These are phyloP conservation scores for Thalassiosira hispida DNA, from an alignment of 352 stramenopile species.

Conservation along the genomic window DNA sequence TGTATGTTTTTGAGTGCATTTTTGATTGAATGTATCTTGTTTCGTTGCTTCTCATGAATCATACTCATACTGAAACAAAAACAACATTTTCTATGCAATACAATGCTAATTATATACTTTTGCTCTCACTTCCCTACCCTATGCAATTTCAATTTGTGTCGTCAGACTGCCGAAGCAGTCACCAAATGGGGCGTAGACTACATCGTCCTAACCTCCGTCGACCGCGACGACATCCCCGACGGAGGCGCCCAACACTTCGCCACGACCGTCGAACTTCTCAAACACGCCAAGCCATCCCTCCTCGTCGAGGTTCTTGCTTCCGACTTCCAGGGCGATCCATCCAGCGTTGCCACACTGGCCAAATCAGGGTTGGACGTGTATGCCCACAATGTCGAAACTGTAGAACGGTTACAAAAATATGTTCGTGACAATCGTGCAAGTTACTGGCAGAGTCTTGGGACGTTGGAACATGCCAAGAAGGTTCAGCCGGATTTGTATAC, in stretches of 20 bases:
- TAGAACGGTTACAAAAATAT: constrained; percentile 92
- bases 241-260: constrained; percentile 95
- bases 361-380: constrained; percentile 98
- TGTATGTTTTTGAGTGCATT: neutral
- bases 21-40: neutral
- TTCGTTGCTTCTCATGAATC: neutral
- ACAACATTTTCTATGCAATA: no score
- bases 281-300: constrained; percentile 91
- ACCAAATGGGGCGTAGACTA: constrained; percentile 98
- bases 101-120: no score
- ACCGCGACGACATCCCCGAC: constrained; percentile 97
- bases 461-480: constrained; percentile 95
- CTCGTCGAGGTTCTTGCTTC: constrained; percentile 98
- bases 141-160: constrained; percentile 90
- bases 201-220: constrained; percentile 98
- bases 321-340: constrained; percentile 94
- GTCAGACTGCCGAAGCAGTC: constrained; percentile 90
- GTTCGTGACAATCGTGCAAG: constrained; percentile 90
- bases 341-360: constrained; percentile 92
- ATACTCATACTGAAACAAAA: no score
- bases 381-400: constrained; percentile 99
- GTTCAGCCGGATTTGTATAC: constrained; percentile 93
- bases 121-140: no score
- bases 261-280: constrained; percentile 90
- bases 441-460: constrained; percentile 96